Conservation (phyloP, 2,329 filamentous ascomycete species). For the Alternaria brassicae region DNA sequence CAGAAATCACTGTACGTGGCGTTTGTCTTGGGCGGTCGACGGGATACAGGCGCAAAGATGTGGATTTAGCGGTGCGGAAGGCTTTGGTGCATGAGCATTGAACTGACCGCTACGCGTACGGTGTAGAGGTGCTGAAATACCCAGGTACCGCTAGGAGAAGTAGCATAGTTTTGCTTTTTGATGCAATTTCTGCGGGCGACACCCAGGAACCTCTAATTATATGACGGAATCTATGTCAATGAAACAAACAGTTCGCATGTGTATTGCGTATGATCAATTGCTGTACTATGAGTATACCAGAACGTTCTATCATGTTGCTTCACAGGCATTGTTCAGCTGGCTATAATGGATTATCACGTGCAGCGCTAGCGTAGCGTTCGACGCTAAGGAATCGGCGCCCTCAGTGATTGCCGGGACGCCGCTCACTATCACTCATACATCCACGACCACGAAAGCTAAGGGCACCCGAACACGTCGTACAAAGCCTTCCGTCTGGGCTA, state of each 20-base stretch:
- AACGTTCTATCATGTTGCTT: not conserved
- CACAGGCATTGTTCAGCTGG: not conserved
- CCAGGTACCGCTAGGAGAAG: not conserved
- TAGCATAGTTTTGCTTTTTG: conserved; percentile 1
- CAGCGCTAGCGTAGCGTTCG: conserved; percentile 14
- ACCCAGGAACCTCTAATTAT: not conserved
- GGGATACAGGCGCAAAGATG: conserved; percentile 53
- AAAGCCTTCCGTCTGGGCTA: conserved; percentile 35
- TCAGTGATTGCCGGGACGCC: conserved; percentile 21
- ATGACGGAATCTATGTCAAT: not conserved
- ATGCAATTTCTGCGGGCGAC: not conserved
- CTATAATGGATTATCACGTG: conserved; percentile 7
- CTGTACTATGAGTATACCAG: not conserved
- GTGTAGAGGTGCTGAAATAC: not conserved
- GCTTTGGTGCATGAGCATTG: conserved; percentile 38
- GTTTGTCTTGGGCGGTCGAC: conserved; percentile 56
- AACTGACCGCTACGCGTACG: not conserved
- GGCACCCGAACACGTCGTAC: conserved; percentile 42
- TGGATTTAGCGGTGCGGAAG: conserved; percentile 51
- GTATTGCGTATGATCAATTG: not conserved
- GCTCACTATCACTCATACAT: conserved; percentile 37
- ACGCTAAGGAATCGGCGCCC: conserved; percentile 18
- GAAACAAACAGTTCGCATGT: not conserved
- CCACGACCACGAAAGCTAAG: conserved; percentile 42
- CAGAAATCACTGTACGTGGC: conserved; percentile 47